Conservation (phyloP, 352 stramenopile species). For the Phytopythium chamaehyphon region DNA sequence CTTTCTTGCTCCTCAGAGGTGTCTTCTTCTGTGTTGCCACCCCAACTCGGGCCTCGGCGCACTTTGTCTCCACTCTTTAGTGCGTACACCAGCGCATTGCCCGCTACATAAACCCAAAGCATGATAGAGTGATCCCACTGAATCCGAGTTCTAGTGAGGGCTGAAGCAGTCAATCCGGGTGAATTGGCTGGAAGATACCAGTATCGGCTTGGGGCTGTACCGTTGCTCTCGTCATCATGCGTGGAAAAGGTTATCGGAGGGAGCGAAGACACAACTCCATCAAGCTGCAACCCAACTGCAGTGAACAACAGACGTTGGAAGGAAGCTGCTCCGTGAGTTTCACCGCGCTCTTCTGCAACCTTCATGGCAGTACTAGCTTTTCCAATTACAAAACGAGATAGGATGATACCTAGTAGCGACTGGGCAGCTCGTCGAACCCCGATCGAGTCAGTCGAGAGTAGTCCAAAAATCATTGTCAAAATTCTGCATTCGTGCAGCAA, state of each 20-base stretch:
- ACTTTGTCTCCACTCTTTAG: conserved; percentile 70
- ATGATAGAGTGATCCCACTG: conserved; percentile 76
- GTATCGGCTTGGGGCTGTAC: neutral
- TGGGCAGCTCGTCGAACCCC: conserved; percentile 51
- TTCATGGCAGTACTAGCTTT: conserved; percentile 14
- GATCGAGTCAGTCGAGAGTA: conserved; percentile 41
- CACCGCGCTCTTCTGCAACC: conserved; percentile 7
- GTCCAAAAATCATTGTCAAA: conserved; percentile 41
- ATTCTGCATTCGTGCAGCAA: conserved; percentile 64
- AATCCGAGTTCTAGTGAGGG: conserved; percentile 23
- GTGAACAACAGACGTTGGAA: conserved; percentile 72
- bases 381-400: conserved; percentile 60
- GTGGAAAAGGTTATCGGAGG: neutral
- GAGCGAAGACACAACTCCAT: conserved; percentile 33
- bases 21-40: conserved; percentile 12
- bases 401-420: conserved; percentile 45
- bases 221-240: neutral
- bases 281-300: conserved; percentile 60
- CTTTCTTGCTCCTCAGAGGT: conserved; percentile 1
- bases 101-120: conserved; percentile 64
- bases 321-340: conserved; percentile 21
- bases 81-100: conserved; percentile 36
- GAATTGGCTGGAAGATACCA: conserved; percentile 38
- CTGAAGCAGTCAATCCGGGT: conserved; percentile 34
- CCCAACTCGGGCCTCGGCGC: conserved; percentile 50